Evolutionary conservation across 306 rosid genomes (phyloP).

Genomic region (Pyrus pyrifolia): DNA sequence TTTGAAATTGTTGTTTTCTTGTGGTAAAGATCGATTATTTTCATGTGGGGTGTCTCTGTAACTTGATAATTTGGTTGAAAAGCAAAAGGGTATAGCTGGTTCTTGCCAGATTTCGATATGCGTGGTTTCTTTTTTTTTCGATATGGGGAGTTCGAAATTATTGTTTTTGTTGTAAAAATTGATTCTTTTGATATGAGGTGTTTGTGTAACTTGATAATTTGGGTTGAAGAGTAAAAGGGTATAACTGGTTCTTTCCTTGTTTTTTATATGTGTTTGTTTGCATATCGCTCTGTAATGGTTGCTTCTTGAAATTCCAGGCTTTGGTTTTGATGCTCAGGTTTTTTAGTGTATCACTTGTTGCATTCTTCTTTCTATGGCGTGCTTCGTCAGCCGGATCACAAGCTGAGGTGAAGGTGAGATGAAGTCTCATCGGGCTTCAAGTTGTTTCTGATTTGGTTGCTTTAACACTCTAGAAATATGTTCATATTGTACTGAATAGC

Average conservation of each 20-base stretch:
- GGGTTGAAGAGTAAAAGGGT: not conserved
- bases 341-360: conserved; percentile 78
- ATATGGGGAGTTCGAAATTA: not conserved
- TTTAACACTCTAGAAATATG: conserved; percentile 11
- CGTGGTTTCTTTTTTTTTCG: conserved; percentile 1
- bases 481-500: conserved; percentile 18
- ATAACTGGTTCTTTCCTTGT: not conserved
- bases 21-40: conserved; percentile 1
- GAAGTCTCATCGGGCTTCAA: conserved; percentile 15
- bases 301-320: conserved; percentile 89
- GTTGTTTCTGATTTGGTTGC: conserved; percentile 14
- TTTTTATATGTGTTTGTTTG: conserved; percentile 9
- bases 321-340: conserved; percentile 98
- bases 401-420: conserved; percentile 38
- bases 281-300: conserved; percentile 33
- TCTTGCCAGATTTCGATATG: conserved; percentile 5
- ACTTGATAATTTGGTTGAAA: not conserved
- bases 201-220: not conserved
- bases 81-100: not conserved
- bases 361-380: conserved; percentile 72
- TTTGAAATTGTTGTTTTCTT: not conserved
- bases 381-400: conserved; percentile 52
- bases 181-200: not conserved
- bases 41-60: not conserved
- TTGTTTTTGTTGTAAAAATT: not conserved